Evolutionary conservation across 352 stramenopile species (phyloP).

Genomic region (Phytophthora idaei): DNA sequence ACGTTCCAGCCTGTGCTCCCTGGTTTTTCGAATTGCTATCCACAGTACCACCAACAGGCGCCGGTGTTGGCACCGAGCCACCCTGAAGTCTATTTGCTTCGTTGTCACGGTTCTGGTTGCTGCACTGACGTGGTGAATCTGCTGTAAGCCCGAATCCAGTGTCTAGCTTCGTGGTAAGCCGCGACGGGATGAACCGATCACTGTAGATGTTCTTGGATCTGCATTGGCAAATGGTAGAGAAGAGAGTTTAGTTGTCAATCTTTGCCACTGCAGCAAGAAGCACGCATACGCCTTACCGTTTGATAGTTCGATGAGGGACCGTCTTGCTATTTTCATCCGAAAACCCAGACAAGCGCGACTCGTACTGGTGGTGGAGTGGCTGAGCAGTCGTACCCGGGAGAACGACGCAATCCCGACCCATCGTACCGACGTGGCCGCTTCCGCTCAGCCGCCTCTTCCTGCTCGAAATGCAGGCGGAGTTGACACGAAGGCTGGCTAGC

Average conservation of each 20-base stretch:
- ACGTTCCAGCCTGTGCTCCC: conserved; percentile 6
- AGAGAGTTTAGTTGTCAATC: neutral
- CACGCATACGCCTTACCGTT: conserved; percentile 38
- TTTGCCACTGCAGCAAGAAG: neutral
- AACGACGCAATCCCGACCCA: conserved; percentile 23
- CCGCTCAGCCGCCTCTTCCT: conserved; percentile 32
- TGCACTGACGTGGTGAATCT: conserved; percentile 46
- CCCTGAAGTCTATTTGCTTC: conserved; percentile 5
- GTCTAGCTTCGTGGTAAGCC: conserved; percentile 75
- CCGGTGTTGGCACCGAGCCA: conserved; percentile 2
- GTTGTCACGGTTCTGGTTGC: conserved; percentile 34
- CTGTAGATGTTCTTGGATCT: conserved; percentile 88
- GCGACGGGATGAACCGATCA: conserved; percentile 87
- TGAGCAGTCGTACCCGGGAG: conserved; percentile 24
- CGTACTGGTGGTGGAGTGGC: conserved; percentile 62
- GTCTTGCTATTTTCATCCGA: conserved; percentile 41
- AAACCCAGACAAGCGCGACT: conserved; percentile 40
- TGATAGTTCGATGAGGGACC: conserved; percentile 54
- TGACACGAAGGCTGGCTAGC: conserved; percentile 15
- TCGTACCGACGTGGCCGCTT: conserved; percentile 13
- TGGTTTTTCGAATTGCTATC: conserved; percentile 31
- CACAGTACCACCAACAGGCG: conserved; percentile 6
- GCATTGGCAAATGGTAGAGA: neutral
- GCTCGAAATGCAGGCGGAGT: conserved; percentile 17
- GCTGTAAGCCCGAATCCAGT: conserved; percentile 67